phyloP scores from a whole-genome alignment of 371 early-diverging fungal species.

The Entomophthora muscae region DNA sequence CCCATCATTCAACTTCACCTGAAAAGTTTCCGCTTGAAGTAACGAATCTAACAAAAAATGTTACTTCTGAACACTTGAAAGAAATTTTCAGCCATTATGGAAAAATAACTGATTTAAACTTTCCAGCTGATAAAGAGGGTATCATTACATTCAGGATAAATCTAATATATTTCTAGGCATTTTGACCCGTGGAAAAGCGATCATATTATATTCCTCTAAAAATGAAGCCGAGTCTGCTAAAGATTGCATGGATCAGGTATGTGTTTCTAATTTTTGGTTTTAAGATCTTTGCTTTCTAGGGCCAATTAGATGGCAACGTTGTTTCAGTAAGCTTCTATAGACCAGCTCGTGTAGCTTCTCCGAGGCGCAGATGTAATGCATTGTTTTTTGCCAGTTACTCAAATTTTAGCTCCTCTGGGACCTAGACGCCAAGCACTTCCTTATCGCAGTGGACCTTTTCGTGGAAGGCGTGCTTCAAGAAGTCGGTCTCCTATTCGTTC shows the following conservation, averaged over 20 bases:
- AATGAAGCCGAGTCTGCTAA: neutral
- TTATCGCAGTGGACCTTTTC: neutral
- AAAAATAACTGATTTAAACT: neutral
- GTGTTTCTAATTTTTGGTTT: neutral
- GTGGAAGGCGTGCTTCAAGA: neutral
- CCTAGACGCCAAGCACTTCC: neutral
- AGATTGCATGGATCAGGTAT: neutral
- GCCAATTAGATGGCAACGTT: neutral
- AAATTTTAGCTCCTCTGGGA: neutral
- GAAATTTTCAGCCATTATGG: neutral
- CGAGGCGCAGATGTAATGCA: neutral
- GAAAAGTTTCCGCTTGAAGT: neutral
- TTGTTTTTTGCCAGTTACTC: neutral
- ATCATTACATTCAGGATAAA: neutral
- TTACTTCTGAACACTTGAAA: neutral
- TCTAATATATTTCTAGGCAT: neutral
- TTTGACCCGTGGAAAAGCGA: neutral
- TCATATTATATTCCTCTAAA: neutral
- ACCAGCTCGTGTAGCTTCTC: neutral
- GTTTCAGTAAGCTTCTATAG: neutral
- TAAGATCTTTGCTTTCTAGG: neutral
- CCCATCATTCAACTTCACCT: neutral
- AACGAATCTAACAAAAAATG: neutral
- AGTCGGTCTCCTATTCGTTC: neutral
- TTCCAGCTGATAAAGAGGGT: neutral